Conservation (phyloP, 1,139 yeast species). For the Kurtzmaniella natalensis region DNA sequence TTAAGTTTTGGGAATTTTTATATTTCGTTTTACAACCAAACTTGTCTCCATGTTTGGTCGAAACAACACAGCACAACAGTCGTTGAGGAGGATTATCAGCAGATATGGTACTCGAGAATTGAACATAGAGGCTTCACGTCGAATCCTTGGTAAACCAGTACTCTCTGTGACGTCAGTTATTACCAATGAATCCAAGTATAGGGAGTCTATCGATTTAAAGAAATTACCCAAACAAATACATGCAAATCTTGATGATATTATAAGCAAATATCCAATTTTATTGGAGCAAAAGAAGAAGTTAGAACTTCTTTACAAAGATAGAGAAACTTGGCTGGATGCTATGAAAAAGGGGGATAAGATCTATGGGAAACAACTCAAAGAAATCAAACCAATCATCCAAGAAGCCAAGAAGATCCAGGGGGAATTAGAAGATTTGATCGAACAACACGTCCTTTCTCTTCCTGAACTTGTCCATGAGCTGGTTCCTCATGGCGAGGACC, state of each 20-base stretch:
- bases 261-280: background rate
- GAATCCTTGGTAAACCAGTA: constrained; percentile 6
- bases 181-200: background rate
- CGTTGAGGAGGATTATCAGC: background rate
- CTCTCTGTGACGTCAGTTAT: constrained; percentile 2
- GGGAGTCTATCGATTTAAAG: constrained; percentile 3
- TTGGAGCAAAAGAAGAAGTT: background rate
- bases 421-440: constrained; percentile 25
- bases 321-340: background rate
- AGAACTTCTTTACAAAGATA: background rate
- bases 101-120: background rate
- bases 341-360: constrained; percentile 2
- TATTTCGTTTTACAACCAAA: no score
- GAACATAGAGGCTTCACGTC: background rate
- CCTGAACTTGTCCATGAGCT: constrained; percentile 64
- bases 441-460: constrained; percentile 43
- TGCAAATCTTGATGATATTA: constrained; percentile 3
- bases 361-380: background rate
- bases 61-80: no score
- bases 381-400: constrained; percentile 4
- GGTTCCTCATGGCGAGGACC: constrained; percentile 36
- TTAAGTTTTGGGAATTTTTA: no score
- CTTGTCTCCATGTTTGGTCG: no score
- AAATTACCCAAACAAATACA: background rate
- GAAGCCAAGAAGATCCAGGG: constrained; percentile 7